These are phyloP conservation scores for Hydnomerulius pinastri DNA, from an alignment of 768 basidiomycete species.

Conservation along the genomic window DNA sequence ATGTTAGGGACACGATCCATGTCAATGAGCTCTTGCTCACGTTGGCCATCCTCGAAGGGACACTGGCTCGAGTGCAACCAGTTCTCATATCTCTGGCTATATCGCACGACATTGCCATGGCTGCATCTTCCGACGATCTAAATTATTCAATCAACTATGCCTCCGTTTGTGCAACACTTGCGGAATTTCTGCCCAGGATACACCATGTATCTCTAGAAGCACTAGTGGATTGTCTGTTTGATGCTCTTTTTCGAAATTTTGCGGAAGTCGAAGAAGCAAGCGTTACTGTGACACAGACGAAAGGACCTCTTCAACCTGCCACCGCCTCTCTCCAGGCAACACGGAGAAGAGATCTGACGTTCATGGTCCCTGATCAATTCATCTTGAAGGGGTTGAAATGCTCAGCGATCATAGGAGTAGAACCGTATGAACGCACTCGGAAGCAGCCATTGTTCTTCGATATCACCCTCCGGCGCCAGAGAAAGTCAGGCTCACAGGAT, in stretches of 20 bases:
- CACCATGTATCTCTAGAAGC: slow-evolving; percentile 47
- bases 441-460: slow-evolving; percentile 62
- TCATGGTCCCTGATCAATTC: slow-evolving; percentile 22
- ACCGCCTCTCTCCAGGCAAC: slow-evolving; percentile 44
- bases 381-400: slow-evolving; percentile 45
- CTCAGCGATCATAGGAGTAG: slow-evolving; percentile 64
- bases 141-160: slow-evolving; percentile 64
- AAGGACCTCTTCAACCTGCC: slow-evolving; percentile 52
- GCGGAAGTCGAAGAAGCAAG: slow-evolving; percentile 37
- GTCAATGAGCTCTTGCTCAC: slow-evolving; percentile 51
- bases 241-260: slow-evolving; percentile 37
- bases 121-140: slow-evolving; percentile 57
- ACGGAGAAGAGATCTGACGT: slow-evolving; percentile 21
- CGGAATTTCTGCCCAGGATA: slow-evolving; percentile 21
- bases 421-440: slow-evolving; percentile 63
- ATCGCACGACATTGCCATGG: slow-evolving; percentile 46
- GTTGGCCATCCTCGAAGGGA: slow-evolving; percentile 37
- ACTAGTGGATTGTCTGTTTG: slow-evolving; percentile 44
- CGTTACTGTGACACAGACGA: slow-evolving; percentile 49
- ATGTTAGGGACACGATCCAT: slow-evolving; percentile 37
- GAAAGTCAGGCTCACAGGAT: neutral
- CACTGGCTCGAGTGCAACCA: slow-evolving; percentile 46
- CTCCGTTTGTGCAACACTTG: slow-evolving; percentile 37
- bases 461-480: slow-evolving; percentile 36
- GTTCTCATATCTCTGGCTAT: slow-evolving; percentile 55